Conservation (phyloP, 176 grass and related monocot genomes). For the Puya raimondii region DNA sequence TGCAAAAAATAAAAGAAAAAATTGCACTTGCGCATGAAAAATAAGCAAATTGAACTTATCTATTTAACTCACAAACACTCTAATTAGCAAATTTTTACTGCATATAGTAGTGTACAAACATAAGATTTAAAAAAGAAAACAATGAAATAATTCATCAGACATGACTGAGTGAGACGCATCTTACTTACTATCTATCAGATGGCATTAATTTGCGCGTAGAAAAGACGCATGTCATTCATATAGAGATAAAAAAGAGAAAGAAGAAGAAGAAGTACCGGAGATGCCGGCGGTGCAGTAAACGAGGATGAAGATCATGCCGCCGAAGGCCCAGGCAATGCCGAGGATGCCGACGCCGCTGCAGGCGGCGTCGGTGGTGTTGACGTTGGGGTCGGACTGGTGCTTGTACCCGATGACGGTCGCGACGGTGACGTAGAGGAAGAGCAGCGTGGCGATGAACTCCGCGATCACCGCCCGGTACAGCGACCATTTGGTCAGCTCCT, state of each 20-base stretch:
- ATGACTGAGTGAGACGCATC: no score
- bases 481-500: conserved; percentile 82
- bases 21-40: no score
- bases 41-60: no score
- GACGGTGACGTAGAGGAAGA: conserved; percentile 87
- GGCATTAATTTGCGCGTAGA: no score
- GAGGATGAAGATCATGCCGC: conserved; percentile 98
- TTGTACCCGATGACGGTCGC: conserved; percentile 85
- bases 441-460: conserved; percentile 79
- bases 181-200: no score
- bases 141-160: no score
- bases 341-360: conserved; percentile 83
- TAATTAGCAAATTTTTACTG: no score
- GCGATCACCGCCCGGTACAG: conserved; percentile 81
- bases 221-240: background rate
- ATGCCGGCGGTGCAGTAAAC: conserved; percentile 98
- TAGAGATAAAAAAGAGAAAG: background rate
- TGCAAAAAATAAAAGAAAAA: no score
- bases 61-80: no score
- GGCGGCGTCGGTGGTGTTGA: conserved; percentile 31
- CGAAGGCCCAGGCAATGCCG: conserved; percentile 97
- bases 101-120: no score
- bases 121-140: no score
- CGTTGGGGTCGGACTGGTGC: conserved; percentile 51
- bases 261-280: conserved; percentile 25